These are phyloP conservation scores for Debaryomycetaceae sp. DNA, from an alignment of 1,139 yeast genomes.

Conservation along the genomic window DNA sequence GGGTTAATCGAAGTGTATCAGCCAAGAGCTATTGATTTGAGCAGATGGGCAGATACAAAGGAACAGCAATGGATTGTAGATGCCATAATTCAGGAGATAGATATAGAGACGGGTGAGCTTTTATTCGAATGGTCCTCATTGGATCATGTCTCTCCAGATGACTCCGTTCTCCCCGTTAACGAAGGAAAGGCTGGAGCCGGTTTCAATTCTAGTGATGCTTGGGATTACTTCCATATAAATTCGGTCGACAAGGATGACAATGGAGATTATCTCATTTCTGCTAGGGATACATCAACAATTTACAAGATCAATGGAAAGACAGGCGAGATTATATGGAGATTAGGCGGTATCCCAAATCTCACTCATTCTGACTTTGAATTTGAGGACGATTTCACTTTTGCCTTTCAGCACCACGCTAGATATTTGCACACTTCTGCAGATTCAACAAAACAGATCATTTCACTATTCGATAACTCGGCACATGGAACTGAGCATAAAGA, in stretches of 20 bases:
- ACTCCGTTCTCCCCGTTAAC: slow-evolving; percentile 22
- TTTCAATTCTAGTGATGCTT: slow-evolving; percentile 29
- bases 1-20: slow-evolving; percentile 30
- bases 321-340: slow-evolving; percentile 35
- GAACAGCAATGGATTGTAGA: slow-evolving; percentile 31
- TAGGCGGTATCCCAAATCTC: slow-evolving; percentile 24
- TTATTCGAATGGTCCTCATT: slow-evolving; percentile 36
- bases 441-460: slow-evolving; percentile 22
- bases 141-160: slow-evolving; percentile 32
- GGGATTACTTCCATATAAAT: slow-evolving; percentile 42
- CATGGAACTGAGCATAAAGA: slow-evolving; percentile 29
- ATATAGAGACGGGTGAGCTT: slow-evolving; percentile 31
- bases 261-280: slow-evolving; percentile 34
- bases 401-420: slow-evolving; percentile 39
- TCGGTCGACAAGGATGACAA: slow-evolving; percentile 37
- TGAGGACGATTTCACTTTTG: slow-evolving; percentile 20
- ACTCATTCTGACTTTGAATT: slow-evolving; percentile 19
- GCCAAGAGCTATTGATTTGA: slow-evolving; percentile 24
- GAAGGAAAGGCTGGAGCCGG: slow-evolving; percentile 31
- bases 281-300: slow-evolving; percentile 32
- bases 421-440: slow-evolving; percentile 20
- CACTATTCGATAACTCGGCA: slow-evolving; percentile 36
- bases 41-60: slow-evolving; percentile 18
- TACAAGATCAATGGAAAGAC: slow-evolving; percentile 33
- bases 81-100: slow-evolving; percentile 32